Evolutionary conservation across 2,329 filamentous ascomycete genomes (phyloP).

Genomic region (Thermoascus crustaceus): DNA sequence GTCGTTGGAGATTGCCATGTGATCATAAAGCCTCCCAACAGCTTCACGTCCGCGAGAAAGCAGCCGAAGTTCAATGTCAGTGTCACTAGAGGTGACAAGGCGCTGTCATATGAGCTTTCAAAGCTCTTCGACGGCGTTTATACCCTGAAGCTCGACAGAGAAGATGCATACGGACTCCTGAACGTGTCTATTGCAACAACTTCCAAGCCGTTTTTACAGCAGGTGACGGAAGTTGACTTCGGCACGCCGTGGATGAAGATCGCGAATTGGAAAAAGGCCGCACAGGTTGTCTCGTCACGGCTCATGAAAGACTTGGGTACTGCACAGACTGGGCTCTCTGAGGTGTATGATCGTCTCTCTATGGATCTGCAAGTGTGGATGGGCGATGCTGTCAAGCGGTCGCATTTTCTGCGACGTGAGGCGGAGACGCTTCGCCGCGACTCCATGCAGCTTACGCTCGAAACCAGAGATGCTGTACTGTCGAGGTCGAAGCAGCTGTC

Average conservation of each 20-base stretch:
- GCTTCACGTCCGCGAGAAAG: slow-evolving; percentile 35
- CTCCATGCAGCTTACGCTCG: slow-evolving; percentile 15
- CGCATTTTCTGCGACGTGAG: slow-evolving; percentile 25
- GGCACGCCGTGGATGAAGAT: slow-evolving; percentile 41
- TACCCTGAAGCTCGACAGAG: slow-evolving; percentile 41
- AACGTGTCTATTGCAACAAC: slow-evolving; percentile 40
- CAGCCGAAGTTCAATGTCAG: slow-evolving; percentile 42
- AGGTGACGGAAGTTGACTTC: slow-evolving; percentile 34
- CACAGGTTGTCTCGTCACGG: slow-evolving; percentile 27
- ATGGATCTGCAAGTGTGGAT: slow-evolving; percentile 32
- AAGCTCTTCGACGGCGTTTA: slow-evolving; percentile 48
- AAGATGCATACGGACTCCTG: slow-evolving; percentile 42
- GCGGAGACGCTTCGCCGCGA: slow-evolving; percentile 18
- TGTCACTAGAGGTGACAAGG: slow-evolving; percentile 36
- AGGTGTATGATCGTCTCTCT: slow-evolving; percentile 29
- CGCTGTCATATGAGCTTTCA: slow-evolving; percentile 39
- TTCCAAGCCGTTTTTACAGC: slow-evolving; percentile 26
- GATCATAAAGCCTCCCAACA: slow-evolving; percentile 42
- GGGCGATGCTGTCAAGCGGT: slow-evolving; percentile 28
- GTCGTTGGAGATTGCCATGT: slow-evolving; percentile 48
- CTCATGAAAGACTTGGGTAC: slow-evolving; percentile 28
- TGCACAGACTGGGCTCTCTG: slow-evolving; percentile 31
- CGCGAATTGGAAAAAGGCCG: slow-evolving; percentile 38
- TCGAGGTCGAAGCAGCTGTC: slow-evolving; percentile 28
- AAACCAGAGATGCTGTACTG: slow-evolving; percentile 18